Conservation (phyloP, 352 stramenopile genomes). For the Globisporangium takayamanum region DNA sequence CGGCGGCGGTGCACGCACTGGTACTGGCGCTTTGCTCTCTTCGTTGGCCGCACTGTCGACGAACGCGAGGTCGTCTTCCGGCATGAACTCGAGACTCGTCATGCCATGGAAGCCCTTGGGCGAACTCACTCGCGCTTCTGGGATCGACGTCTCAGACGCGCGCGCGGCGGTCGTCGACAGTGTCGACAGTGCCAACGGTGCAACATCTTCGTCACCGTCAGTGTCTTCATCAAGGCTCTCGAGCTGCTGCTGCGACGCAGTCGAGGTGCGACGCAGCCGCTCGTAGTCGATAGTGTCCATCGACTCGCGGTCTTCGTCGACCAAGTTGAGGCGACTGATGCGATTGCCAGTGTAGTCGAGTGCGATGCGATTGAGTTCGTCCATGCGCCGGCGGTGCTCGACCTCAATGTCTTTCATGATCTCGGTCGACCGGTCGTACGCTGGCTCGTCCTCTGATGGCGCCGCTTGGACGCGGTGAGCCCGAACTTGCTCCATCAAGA, state of each 20-base stretch:
- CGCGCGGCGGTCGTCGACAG: background rate
- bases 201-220: background rate
- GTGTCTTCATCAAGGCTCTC: conserved; percentile 6
- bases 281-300: conserved; percentile 36
- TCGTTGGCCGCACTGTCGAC: background rate
- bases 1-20: background rate
- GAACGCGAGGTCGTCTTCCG: background rate
- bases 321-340: conserved; percentile 30
- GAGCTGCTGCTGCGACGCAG: conserved; percentile 12
- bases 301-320: conserved; percentile 32
- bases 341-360: conserved; percentile 37
- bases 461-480: conserved; percentile 20
- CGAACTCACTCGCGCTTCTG: conserved; percentile 6
- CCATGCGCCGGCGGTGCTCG: conserved; percentile 57
- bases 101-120: background rate
- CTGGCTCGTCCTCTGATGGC: conserved; percentile 9
- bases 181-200: background rate
- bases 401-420: conserved; percentile 39
- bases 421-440: conserved; percentile 28
- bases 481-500: conserved; percentile 35
- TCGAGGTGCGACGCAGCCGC: conserved; percentile 10
- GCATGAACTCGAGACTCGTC: conserved; percentile 12
- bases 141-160: conserved; percentile 1
- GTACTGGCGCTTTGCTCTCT: background rate
- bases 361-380: conserved; percentile 46